Percentiles rank a stretch among this genome's conserved stretches.
Evolutionary conservation across 305 asterid species (phyloP).

Genomic region (Fraxinus latifolia): DNA sequence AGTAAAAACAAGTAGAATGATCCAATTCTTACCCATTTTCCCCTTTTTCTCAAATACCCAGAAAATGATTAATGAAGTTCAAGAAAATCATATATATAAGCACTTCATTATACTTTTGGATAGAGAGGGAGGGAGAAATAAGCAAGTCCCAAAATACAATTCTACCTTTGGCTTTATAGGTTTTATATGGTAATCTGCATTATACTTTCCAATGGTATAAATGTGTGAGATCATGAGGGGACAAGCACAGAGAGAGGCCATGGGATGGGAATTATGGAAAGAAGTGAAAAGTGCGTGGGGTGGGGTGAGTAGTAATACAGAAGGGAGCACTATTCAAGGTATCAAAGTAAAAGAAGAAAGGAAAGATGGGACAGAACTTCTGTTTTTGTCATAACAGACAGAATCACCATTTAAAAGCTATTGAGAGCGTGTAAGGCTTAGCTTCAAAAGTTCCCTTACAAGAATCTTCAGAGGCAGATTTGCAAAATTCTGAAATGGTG

Average conservation of each 20-base stretch:
- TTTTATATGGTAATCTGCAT: conserved; percentile 32
- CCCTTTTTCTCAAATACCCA: conserved; percentile 15
- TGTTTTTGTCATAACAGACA: conserved; percentile 37
- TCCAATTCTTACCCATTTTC: conserved; percentile 49
- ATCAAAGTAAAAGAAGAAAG: conserved; percentile 23
- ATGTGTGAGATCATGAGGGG: conserved; percentile 36
- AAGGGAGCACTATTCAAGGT: conserved; percentile 49
- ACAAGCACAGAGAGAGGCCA: conserved; percentile 21
- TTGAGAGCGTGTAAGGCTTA: neutral
- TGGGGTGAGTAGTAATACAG: conserved; percentile 26
- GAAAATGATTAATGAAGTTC: conserved; percentile 17
- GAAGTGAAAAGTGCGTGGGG: conserved; percentile 1
- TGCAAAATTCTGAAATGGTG: neutral
- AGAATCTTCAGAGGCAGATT: neutral
- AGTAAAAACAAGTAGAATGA: conserved; percentile 34
- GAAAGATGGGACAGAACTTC: conserved; percentile 17
- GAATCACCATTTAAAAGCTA: neutral
- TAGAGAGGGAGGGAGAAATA: neutral
- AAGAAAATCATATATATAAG: conserved; percentile 30
- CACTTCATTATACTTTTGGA: conserved; percentile 29
- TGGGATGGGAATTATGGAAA: neutral
- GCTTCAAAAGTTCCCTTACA: neutral
- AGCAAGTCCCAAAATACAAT: neutral
- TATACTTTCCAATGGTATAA: conserved; percentile 33
- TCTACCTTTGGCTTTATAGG: neutral